A percentile compares a stretch with the other conserved stretches of the same genome.
Evolutionary conservation across 257 asterid genomes (phyloP).

Genomic region (Capsicum baccatum): DNA sequence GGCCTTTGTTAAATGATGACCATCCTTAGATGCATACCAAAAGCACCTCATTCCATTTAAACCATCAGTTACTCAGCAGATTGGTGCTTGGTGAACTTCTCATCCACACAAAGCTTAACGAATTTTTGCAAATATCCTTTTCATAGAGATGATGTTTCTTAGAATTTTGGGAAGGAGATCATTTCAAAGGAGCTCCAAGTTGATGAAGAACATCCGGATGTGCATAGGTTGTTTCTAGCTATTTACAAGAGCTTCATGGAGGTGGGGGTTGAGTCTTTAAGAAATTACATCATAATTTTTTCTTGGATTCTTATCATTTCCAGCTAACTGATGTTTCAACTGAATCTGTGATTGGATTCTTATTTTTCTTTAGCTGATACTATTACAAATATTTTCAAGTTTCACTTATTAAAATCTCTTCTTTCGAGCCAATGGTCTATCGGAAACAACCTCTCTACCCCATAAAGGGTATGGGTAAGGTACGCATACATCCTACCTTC

Average conservation of each 20-base stretch:
- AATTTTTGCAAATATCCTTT: slow-evolving; percentile 10
- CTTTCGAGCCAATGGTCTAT: no score
- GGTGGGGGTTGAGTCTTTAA: slow-evolving; percentile 15
- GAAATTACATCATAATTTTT: not conserved
- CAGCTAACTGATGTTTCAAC: not conserved
- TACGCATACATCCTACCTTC: no score
- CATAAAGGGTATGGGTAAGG: no score
- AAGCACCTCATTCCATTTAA: not conserved
- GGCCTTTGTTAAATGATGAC: not conserved
- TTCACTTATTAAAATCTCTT: not conserved
- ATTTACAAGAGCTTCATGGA: slow-evolving; percentile 38
- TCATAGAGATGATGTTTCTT: not conserved
- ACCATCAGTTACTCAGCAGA: not conserved
- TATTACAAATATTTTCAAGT: slow-evolving; percentile 13
- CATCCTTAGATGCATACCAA: slow-evolving; percentile 6
- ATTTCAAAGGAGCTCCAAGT: slow-evolving; percentile 36
- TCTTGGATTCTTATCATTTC: not conserved
- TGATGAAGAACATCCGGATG: slow-evolving; percentile 35
- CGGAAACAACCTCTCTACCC: no score
- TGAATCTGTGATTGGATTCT: not conserved
- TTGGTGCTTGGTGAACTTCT: not conserved
- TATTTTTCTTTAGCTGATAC: not conserved
- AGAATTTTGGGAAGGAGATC: slow-evolving; percentile 38
- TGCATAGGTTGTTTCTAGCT: slow-evolving; percentile 34
- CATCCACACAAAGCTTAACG: not conserved